Evolutionary conservation across 768 basidiomycete genomes (phyloP).

Genomic region (Leccinum longicurvipes): DNA sequence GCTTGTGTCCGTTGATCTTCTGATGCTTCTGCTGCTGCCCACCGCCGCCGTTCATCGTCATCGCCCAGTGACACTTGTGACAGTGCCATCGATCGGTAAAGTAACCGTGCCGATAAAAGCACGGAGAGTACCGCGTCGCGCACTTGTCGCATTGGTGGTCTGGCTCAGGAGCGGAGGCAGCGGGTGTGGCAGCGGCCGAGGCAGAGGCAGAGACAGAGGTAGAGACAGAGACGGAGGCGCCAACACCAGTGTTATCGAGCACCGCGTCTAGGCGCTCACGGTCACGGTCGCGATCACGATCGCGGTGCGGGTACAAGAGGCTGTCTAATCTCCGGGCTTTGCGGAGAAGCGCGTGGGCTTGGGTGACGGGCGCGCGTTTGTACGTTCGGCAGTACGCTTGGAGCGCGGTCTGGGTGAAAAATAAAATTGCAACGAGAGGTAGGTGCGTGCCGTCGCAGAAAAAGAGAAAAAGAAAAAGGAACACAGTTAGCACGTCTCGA

Average conservation of each 20-base stretch:
- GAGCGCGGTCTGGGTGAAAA: slow-evolving; percentile 65
- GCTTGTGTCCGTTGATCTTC: background rate
- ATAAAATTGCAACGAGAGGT: background rate
- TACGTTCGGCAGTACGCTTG: slow-evolving; percentile 84
- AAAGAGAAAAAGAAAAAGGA: background rate
- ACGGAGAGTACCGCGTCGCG: slow-evolving; percentile 68
- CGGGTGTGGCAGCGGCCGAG: background rate
- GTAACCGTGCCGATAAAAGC: slow-evolving; percentile 54
- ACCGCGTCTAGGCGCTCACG: background rate
- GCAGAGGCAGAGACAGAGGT: background rate
- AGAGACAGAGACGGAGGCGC: background rate
- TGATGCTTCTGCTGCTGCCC: background rate
- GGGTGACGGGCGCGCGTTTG: slow-evolving; percentile 70
- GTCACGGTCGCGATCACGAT: background rate
- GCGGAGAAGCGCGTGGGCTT: slow-evolving; percentile 82
- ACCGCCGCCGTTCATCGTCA: slow-evolving; percentile 4
- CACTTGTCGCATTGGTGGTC: slow-evolving; percentile 56
- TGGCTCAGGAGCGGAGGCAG: slow-evolving; percentile 11
- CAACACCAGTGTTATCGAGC: background rate
- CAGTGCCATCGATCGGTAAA: slow-evolving; percentile 34
- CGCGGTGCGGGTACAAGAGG: slow-evolving; percentile 49
- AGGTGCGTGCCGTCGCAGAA: background rate
- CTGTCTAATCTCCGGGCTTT: slow-evolving; percentile 84
- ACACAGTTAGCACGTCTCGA: slow-evolving; percentile 8
- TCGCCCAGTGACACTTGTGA: slow-evolving; percentile 43